A percentile compares a stretch with the other conserved stretches of the same genome.
These are phyloP conservation scores for Beauveria varroae DNA, from an alignment of 2,329 filamentous ascomycete species.

Conservation along the genomic window DNA sequence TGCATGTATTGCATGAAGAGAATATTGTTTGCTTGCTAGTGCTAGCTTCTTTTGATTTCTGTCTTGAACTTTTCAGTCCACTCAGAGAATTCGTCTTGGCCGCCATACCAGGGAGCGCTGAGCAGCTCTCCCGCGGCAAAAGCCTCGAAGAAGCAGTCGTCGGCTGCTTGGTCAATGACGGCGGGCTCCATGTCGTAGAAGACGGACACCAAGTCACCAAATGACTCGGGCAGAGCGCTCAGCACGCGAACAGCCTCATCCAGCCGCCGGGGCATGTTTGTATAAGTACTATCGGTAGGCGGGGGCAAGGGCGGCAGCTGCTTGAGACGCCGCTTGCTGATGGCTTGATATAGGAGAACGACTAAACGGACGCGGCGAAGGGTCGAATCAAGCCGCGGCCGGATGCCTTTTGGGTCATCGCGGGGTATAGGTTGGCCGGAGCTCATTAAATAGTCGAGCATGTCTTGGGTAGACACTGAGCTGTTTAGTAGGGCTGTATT, in stretches of 20 bases:
- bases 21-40: background rate
- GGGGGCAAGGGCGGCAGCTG: slow-evolving; percentile 39
- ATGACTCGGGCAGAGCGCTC: slow-evolving; percentile 54
- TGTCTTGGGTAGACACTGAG: slow-evolving; percentile 40
- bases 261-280: slow-evolving; percentile 32
- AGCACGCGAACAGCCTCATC: slow-evolving; percentile 52
- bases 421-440: slow-evolving; percentile 53
- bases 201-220: slow-evolving; percentile 61
- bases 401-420: slow-evolving; percentile 56
- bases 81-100: slow-evolving; percentile 66
- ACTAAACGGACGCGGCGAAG: slow-evolving; percentile 60
- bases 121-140: slow-evolving; percentile 49
- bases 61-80: slow-evolving; percentile 59
- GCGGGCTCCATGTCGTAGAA: slow-evolving; percentile 63
- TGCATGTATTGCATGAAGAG: background rate
- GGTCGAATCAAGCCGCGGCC: slow-evolving; percentile 56
- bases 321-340: slow-evolving; percentile 63
- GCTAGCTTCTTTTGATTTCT: slow-evolving; percentile 38
- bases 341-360: slow-evolving; percentile 59
- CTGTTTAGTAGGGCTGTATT: slow-evolving; percentile 32
- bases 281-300: slow-evolving; percentile 20
- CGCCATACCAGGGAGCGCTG: slow-evolving; percentile 52
- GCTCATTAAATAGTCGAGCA: slow-evolving; percentile 62
- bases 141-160: slow-evolving; percentile 53
- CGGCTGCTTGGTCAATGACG: slow-evolving; percentile 51